Conservation (phyloP, 495 filamentous ascomycete species). For the Penicillium bovifimosum region DNA sequence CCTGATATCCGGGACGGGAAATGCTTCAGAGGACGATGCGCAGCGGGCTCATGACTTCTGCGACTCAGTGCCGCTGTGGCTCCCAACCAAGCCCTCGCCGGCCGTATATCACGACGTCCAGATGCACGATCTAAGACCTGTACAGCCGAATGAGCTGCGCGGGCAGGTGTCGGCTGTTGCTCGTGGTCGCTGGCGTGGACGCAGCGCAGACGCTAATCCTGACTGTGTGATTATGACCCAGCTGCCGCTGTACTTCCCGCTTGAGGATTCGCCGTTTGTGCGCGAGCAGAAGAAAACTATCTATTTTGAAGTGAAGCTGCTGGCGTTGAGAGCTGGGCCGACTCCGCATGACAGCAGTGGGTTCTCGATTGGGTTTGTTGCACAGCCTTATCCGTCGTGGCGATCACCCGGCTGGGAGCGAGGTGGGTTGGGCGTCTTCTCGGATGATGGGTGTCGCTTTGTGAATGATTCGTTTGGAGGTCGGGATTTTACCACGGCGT, state of each 20-base stretch:
- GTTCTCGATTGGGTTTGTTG: constrained; percentile 71
- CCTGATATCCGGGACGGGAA: constrained; percentile 63
- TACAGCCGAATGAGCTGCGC: constrained; percentile 43
- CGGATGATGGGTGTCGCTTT: constrained; percentile 84
- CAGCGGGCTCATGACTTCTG: constrained; percentile 72
- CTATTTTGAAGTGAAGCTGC: constrained; percentile 74
- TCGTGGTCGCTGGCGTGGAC: constrained; percentile 41
- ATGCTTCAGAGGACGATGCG: constrained; percentile 64
- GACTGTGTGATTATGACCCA: constrained; percentile 54
- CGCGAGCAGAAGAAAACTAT: constrained; percentile 53
- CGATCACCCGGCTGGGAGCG: constrained; percentile 89
- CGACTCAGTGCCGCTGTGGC: constrained; percentile 53
- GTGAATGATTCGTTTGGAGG: constrained; percentile 85
- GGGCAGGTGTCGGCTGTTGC: constrained; percentile 33
- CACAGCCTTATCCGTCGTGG: constrained; percentile 80
- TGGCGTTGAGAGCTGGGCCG: constrained; percentile 34
- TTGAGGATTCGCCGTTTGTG: constrained; percentile 58
- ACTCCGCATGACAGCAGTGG: constrained; percentile 43
- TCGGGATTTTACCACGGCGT: constrained; percentile 58
- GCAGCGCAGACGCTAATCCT: constrained; percentile 32
- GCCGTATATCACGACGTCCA: constrained; percentile 37
- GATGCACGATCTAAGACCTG: constrained; percentile 39
- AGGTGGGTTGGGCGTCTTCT: constrained; percentile 78
- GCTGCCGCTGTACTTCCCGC: constrained; percentile 70
- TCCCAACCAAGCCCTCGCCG: constrained; percentile 44